A percentile compares a stretch with the other conserved stretches of the same genome.
Evolutionary conservation across 352 stramenopile species (phyloP).

Genomic region (Phytophthora cryptogea): DNA sequence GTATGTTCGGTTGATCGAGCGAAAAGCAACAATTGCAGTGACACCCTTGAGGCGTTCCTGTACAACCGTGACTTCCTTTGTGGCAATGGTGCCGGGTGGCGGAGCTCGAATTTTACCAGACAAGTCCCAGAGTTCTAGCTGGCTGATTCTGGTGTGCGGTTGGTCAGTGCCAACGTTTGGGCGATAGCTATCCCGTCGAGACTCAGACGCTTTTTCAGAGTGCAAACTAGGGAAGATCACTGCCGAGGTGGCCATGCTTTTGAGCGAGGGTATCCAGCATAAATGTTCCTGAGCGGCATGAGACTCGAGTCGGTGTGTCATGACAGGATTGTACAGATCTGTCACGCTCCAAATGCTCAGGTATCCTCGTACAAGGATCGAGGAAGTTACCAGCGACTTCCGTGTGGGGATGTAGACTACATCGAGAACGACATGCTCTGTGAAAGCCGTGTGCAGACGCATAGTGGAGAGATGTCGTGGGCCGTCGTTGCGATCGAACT

Average conservation of each 20-base stretch:
- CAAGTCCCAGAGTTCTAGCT: slow-evolving; percentile 65
- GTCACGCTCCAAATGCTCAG: slow-evolving; percentile 63
- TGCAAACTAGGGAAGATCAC: slow-evolving; percentile 47
- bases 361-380: slow-evolving; percentile 53
- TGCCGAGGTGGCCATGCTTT: slow-evolving; percentile 54
- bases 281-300: slow-evolving; percentile 56
- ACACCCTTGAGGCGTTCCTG: slow-evolving; percentile 60
- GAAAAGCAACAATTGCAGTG: slow-evolving; percentile 46
- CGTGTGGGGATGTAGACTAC: slow-evolving; percentile 58
- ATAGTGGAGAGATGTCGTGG: slow-evolving; percentile 68
- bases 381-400: slow-evolving; percentile 60
- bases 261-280: slow-evolving; percentile 55
- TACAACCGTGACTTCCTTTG: slow-evolving; percentile 33
- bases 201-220: slow-evolving; percentile 20
- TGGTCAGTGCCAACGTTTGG: slow-evolving; percentile 35
- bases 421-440: slow-evolving; percentile 63
- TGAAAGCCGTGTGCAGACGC: slow-evolving; percentile 74
- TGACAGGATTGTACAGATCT: slow-evolving; percentile 57
- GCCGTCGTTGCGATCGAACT: slow-evolving; percentile 66
- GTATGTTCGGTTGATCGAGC: slow-evolving; percentile 60
- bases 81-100: slow-evolving; percentile 27
- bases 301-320: slow-evolving; percentile 68
- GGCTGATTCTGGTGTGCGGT: slow-evolving; percentile 53
- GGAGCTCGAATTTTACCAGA: slow-evolving; percentile 33
- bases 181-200: slow-evolving; percentile 33